Conservation (phyloP, 1,284 basidiomycete species). For the Austropuccinia psidii region DNA sequence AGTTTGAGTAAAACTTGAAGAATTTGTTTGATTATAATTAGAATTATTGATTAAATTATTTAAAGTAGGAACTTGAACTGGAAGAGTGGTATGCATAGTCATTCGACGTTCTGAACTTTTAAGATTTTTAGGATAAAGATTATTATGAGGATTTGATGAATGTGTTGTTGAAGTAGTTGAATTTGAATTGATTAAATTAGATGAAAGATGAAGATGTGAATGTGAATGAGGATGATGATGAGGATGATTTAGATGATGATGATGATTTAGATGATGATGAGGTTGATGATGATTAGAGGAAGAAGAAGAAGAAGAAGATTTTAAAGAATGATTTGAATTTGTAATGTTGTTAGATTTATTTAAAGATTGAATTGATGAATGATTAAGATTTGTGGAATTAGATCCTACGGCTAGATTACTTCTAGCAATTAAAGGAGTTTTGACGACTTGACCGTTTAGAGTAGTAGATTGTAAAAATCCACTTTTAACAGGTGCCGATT, state of each 20-base stretch:
- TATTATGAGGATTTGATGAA: not conserved
- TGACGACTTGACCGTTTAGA: not conserved
- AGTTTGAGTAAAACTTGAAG: not conserved
- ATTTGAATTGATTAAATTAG: too few species aligned
- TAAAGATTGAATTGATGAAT: not conserved
- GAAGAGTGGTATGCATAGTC: conserved; percentile 22
- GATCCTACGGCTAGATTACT: not conserved
- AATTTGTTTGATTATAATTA: not conserved
- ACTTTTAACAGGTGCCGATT: conserved; percentile 27
- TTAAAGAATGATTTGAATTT: not conserved
- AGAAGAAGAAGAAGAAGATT: not conserved
- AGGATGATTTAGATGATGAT: too few species aligned
- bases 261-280: too few species aligned
- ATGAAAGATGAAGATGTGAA: too few species aligned
- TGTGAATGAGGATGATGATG: too few species aligned
- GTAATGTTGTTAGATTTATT: not conserved
- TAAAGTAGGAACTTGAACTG: conserved; percentile 20
- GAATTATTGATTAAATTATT: not conserved
- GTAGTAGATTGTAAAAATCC: conserved; percentile 17
- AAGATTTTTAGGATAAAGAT: not conserved
- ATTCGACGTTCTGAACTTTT: conserved; percentile 27
- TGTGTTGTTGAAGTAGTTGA: too few species aligned
- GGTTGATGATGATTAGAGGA: not conserved
- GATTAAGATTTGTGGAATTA: not conserved
- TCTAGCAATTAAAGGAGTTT: conserved; percentile 5